Conservation (phyloP, 352 stramenopile genomes). For the Phytophthora megakarya region DNA sequence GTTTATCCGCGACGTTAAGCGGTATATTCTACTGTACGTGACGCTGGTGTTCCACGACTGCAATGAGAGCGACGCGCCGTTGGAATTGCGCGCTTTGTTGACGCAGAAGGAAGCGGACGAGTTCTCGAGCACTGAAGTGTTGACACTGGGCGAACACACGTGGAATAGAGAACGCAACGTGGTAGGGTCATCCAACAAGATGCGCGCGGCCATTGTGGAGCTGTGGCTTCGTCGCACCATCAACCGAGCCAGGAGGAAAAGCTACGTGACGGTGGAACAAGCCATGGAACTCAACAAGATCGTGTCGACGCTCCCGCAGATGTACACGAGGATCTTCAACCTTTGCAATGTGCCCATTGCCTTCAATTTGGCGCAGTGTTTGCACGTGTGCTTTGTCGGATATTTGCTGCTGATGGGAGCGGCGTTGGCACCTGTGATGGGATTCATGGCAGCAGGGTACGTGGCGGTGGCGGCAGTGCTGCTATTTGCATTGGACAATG, state of each 20-base stretch:
- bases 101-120: constrained; percentile 48
- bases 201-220: constrained; percentile 58
- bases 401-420: constrained; percentile 50
- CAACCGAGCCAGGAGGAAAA: constrained; percentile 42
- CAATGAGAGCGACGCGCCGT: constrained; percentile 40
- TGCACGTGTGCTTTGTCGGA: constrained; percentile 45
- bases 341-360: constrained; percentile 51
- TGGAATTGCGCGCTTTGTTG: constrained; percentile 50
- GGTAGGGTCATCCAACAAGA: constrained; percentile 54
- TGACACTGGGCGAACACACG: constrained; percentile 46
- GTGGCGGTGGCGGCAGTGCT: constrained; percentile 46
- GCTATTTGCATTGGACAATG: constrained; percentile 54
- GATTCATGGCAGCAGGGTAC: constrained; percentile 35
- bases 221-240: constrained; percentile 60
- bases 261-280: constrained; percentile 49
- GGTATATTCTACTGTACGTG: constrained; percentile 61
- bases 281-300: constrained; percentile 55
- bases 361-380: constrained; percentile 53
- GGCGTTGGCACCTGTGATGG: constrained; percentile 20
- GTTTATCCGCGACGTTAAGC: constrained; percentile 63
- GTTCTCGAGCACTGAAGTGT: constrained; percentile 44
- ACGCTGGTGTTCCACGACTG: constrained; percentile 68
- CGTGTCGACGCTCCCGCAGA: constrained; percentile 49
- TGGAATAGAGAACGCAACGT: constrained; percentile 53
- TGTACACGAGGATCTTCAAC: constrained; percentile 61